These are phyloP conservation scores for Xanthoconium separans DNA, from an alignment of 1,284 basidiomycete genomes.

Conservation along the genomic window DNA sequence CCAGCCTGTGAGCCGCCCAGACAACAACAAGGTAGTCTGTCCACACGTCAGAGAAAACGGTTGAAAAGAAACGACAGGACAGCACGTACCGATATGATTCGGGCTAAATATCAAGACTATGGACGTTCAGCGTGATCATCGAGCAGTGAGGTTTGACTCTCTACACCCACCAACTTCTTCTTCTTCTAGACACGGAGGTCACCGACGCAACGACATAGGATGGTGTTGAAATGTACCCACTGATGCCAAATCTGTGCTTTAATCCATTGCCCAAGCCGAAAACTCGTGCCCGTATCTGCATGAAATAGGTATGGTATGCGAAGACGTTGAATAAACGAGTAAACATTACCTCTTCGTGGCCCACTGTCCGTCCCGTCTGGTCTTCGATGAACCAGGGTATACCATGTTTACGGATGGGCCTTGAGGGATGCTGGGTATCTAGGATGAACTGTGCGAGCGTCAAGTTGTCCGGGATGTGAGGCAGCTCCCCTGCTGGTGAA, in stretches of 20 bases:
- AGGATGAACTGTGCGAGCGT: slow-evolving; percentile 70
- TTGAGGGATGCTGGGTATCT: slow-evolving; percentile 49
- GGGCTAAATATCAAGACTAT: slow-evolving; percentile 67
- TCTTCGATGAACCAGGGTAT: slow-evolving; percentile 66
- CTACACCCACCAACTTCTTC: slow-evolving; percentile 39
- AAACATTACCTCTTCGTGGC: slow-evolving; percentile 45
- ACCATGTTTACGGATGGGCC: slow-evolving; percentile 40
- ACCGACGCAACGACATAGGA: background rate
- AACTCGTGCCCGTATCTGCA: slow-evolving; percentile 53
- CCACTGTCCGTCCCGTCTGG: slow-evolving; percentile 46
- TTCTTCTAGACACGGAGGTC: slow-evolving; percentile 35
- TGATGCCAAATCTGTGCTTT: slow-evolving; percentile 43
- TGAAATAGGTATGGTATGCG: background rate
- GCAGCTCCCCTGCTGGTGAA: slow-evolving; percentile 39
- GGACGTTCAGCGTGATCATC: slow-evolving; percentile 7
- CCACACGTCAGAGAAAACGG: slow-evolving; percentile 1
- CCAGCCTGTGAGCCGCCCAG: slow-evolving; percentile 76
- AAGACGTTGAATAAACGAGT: too few species aligned
- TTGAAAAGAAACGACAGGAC: background rate
- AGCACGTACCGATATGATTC: slow-evolving; percentile 57
- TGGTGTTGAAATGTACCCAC: slow-evolving; percentile 27
- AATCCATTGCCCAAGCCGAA: slow-evolving; percentile 59
- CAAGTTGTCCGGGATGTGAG: slow-evolving; percentile 62
- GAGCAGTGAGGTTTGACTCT: background rate
- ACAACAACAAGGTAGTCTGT: slow-evolving; percentile 69